Base-by-base conservation (phyloP, 2,329 filamentous ascomycete genomes). In the Colletotrichum sp. region DNA sequence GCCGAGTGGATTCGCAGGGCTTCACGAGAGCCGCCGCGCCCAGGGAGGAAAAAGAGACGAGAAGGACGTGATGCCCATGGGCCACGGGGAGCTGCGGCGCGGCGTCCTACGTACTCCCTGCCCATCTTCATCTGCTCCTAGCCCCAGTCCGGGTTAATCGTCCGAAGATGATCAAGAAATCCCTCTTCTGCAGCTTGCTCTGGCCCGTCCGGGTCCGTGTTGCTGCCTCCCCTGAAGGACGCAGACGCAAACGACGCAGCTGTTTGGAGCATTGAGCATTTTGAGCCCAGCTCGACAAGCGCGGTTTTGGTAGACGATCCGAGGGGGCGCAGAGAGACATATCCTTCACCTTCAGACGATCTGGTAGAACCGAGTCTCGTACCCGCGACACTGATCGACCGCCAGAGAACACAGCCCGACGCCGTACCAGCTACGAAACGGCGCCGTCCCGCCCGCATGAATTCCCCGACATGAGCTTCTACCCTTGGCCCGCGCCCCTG, bases 401-500 rank as follows among this genome's bases (percentile, higher is more conserved):
- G 30, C 60, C 66, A 75, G 38, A 58, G 32, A 24, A 69, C 70
- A 69, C 70, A 65, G 74, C 63, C 71, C 24, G 26, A 48, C 32
- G 48, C 32, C 18, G 74, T 76, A 76, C 74, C 61, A 18, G 72
- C 66, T 76, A 76, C 74, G 74, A 76, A 76, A 71, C 71, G 48
- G 38, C 74, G 60, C 36, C 36, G 36, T 69, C 74, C 71, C 65
- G 8, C 28, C 8, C 43, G 74, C 74, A 76, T 76, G 65, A 76
- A 76, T 61, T 34, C 74, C 60, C 71, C 36, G 55, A 24, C 36
- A 18, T 55, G 65, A 43, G 32, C 38, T 34, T 67, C 21, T 63
- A 32, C 57, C 18, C 57, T 70, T 70, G 24, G 67, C 5, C 71
- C 60, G 43, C 48, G 61, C 52, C 32, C 70, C 70, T 74, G 24